Percentiles rank a stretch among this genome's conserved stretches.
Conservation (phyloP, 2,329 filamentous ascomycete species). For the Hymenoscyphus repandus region DNA sequence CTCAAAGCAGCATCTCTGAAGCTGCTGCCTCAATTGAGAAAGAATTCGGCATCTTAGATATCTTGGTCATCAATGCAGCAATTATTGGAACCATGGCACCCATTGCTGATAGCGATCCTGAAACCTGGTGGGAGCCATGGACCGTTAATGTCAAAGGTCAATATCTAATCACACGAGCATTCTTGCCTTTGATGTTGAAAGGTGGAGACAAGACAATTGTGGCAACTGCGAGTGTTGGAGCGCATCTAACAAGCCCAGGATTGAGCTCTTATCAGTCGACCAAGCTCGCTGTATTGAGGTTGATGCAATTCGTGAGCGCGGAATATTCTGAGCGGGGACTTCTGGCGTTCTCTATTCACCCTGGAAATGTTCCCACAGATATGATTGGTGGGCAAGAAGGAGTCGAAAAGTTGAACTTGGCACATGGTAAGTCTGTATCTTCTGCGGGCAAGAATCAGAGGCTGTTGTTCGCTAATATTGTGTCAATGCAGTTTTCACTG, state of each 20-base stretch:
- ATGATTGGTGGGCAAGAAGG: slow-evolving; percentile 14
- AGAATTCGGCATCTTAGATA: slow-evolving; percentile 35
- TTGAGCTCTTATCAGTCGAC: slow-evolving; percentile 40
- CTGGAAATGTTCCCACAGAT: slow-evolving; percentile 28
- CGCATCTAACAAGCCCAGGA: slow-evolving; percentile 32
- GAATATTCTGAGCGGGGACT: slow-evolving; percentile 41
- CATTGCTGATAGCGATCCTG: slow-evolving; percentile 26
- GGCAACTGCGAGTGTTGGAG: slow-evolving; percentile 42
- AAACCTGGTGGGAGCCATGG: slow-evolving; percentile 37
- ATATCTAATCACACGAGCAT: slow-evolving; percentile 40
- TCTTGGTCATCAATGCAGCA: slow-evolving; percentile 41
- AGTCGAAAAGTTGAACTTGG: slow-evolving; percentile 6
- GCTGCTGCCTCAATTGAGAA: slow-evolving; percentile 25
- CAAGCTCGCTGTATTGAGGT: slow-evolving; percentile 44
- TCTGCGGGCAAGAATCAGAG: neutral
- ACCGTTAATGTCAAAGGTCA: slow-evolving; percentile 45
- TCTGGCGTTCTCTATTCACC: slow-evolving; percentile 36
- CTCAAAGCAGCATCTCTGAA: slow-evolving; percentile 30
- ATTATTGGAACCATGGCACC: slow-evolving; percentile 26
- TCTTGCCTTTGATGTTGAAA: slow-evolving; percentile 33
- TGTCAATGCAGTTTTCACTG: slow-evolving; percentile 33
- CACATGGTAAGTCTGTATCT: slow-evolving; percentile 9
- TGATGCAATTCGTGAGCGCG: slow-evolving; percentile 42
- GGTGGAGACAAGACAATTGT: slow-evolving; percentile 39
- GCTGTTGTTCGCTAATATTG: slow-evolving; percentile 17